phyloP scores from a whole-genome alignment of 768 basidiomycete genomes.

The Exidia glandulosa region DNA sequence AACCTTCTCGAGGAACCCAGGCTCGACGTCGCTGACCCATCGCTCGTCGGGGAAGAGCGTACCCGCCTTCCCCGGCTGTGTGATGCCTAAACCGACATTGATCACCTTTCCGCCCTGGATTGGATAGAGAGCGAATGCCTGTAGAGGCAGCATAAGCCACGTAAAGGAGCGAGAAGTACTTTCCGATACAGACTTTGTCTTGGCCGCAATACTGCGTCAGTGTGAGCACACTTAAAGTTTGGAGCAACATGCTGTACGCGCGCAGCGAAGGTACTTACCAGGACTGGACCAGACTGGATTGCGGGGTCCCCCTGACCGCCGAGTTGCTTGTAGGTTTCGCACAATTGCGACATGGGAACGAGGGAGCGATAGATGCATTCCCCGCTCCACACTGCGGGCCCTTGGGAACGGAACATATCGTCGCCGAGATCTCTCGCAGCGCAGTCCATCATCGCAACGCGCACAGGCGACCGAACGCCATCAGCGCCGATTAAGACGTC shows the following conservation, averaged over 20 bases:
- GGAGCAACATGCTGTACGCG: neutral
- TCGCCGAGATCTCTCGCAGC: neutral
- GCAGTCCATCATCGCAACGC: conserved; percentile 19
- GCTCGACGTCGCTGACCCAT: neutral
- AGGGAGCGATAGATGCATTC: neutral
- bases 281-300: too few species aligned
- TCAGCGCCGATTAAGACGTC: conserved; percentile 65
- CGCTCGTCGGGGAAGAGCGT: neutral
- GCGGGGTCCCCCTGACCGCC: neutral
- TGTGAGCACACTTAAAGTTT: neutral
- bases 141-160: too few species aligned
- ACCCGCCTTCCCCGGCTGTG: neutral
- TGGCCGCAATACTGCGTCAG: neutral
- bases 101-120: neutral
- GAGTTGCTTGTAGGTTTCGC: neutral
- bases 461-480: conserved; percentile 46
- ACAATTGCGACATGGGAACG: neutral
- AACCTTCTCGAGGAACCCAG: neutral
- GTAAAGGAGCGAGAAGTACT: neutral
- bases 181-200: neutral
- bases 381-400: neutral
- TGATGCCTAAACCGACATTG: neutral
- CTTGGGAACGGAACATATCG: neutral
- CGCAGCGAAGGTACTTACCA: neutral
- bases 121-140: neutral